phyloP scores from a whole-genome alignment of 352 stramenopile species.

The Phytophthora colocasiae region DNA sequence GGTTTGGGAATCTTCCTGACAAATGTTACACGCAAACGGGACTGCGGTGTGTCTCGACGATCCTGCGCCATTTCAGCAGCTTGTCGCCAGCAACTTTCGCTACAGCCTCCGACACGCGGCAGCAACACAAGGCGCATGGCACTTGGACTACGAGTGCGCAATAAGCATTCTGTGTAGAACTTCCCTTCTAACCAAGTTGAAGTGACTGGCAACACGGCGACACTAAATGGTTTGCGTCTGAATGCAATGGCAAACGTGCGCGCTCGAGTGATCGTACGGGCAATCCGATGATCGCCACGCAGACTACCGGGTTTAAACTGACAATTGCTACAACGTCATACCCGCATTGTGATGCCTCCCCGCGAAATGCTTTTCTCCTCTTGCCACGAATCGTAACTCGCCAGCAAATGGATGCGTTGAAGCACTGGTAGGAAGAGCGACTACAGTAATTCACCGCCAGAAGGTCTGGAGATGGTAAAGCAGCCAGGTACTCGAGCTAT shows the following conservation, averaged over 20 bases:
- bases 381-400: no score
- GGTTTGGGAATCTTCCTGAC: constrained; percentile 29
- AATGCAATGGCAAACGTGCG: neutral
- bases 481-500: no score
- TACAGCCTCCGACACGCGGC: constrained; percentile 2
- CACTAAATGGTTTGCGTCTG: constrained; percentile 1
- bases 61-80: constrained; percentile 1
- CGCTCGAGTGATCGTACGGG: neutral
- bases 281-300: no score
- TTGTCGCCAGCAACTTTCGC: constrained; percentile 3
- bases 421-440: no score
- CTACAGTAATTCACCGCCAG: no score
- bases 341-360: no score
- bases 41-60: constrained; percentile 21
- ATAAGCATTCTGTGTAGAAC: neutral
- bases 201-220: neutral
- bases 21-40: constrained; percentile 18
- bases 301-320: no score
- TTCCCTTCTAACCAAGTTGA: neutral
- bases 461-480: no score
- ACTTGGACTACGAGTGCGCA: no score
- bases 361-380: no score
- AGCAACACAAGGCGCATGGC: neutral
- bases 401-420: no score
- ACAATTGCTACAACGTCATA: no score